Evolutionary conservation across 2,329 filamentous ascomycete genomes (phyloP).

Genomic region (Alternaria longipes): DNA sequence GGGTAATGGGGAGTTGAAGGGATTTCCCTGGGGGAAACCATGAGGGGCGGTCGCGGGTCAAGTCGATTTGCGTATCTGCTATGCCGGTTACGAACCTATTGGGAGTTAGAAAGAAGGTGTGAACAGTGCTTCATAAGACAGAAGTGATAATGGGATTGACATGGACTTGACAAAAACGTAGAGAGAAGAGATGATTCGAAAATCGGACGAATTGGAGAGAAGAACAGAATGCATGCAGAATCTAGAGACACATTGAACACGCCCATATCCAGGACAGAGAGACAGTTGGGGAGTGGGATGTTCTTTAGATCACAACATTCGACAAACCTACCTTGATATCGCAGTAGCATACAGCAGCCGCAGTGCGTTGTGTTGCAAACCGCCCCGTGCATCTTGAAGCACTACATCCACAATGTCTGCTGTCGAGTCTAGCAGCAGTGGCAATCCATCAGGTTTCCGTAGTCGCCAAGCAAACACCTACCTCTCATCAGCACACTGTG

Average conservation of each 20-base stretch:
- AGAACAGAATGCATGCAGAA: neutral
- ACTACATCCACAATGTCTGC: constrained; percentile 75
- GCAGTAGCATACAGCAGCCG: constrained; percentile 77
- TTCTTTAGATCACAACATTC: neutral
- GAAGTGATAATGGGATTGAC: neutral
- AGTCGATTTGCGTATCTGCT: constrained; percentile 67
- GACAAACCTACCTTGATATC: constrained; percentile 68
- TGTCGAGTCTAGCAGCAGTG: constrained; percentile 82
- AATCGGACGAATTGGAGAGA: neutral
- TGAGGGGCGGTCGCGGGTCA: constrained; percentile 40
- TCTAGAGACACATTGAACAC: neutral
- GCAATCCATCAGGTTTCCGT: constrained; percentile 57
- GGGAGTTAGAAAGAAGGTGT: neutral
- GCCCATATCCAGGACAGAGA: neutral
- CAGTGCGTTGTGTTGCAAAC: constrained; percentile 66
- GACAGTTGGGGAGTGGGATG: neutral
- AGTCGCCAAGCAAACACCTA: constrained; percentile 48
- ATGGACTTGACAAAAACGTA: neutral
- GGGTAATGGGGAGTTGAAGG: constrained; percentile 65
- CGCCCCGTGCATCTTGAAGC: constrained; percentile 66
- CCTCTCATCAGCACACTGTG: constrained; percentile 27
- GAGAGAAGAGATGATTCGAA: neutral
- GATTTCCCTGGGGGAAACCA: constrained; percentile 36
- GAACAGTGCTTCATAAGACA: neutral
- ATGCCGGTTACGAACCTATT: constrained; percentile 80